Percentiles rank a stretch among this genome's conserved stretches.
phyloP scores from a whole-genome alignment of 2,329 filamentous ascomycete species.

The Incumbomyces delicatus region DNA sequence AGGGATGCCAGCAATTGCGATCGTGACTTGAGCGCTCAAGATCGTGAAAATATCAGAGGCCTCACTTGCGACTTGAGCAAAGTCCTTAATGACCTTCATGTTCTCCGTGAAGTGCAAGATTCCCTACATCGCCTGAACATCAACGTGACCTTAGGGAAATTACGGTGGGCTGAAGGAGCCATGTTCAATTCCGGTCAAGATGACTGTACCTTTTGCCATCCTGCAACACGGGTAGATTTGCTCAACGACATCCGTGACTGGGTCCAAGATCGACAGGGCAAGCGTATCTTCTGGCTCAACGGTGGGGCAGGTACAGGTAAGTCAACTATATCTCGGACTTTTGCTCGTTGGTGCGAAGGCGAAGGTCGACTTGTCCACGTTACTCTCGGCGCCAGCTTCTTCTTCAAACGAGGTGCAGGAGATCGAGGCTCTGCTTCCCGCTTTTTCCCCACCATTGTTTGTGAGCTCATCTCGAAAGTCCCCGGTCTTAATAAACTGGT shows the following conservation, averaged over 20 bases:
- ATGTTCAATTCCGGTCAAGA: no score
- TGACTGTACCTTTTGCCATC: no score
- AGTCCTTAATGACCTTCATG: no score
- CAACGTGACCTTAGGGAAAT: no score
- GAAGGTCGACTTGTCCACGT: neutral
- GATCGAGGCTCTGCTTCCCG: slow-evolving; percentile 28
- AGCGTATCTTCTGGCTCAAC: slow-evolving; percentile 30
- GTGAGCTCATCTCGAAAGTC: slow-evolving; percentile 24
- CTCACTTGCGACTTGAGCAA: no score
- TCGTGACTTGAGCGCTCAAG: no score
- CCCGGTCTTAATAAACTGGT: slow-evolving; percentile 22
- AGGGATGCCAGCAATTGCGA: no score
- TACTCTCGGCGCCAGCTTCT: slow-evolving; percentile 12
- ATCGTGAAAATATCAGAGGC: no score
- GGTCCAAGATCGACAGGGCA: slow-evolving; percentile 14
- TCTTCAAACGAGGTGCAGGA: slow-evolving; percentile 34
- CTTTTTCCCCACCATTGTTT: slow-evolving; percentile 34
- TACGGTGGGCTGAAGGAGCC: no score
- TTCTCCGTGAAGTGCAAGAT: no score
- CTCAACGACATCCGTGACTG: slow-evolving; percentile 20
- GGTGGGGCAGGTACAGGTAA: slow-evolving; percentile 31
- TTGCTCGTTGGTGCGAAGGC: slow-evolving; percentile 17
- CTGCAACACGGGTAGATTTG: slow-evolving; percentile 2
- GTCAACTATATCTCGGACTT: slow-evolving; percentile 28
- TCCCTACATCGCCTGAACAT: no score